A percentile compares a stretch with the other conserved stretches of the same genome.
These are phyloP conservation scores for Hemisphaericaspora xylanilytica DNA, from an alignment of 1,139 yeast genomes.

Conservation along the genomic window DNA sequence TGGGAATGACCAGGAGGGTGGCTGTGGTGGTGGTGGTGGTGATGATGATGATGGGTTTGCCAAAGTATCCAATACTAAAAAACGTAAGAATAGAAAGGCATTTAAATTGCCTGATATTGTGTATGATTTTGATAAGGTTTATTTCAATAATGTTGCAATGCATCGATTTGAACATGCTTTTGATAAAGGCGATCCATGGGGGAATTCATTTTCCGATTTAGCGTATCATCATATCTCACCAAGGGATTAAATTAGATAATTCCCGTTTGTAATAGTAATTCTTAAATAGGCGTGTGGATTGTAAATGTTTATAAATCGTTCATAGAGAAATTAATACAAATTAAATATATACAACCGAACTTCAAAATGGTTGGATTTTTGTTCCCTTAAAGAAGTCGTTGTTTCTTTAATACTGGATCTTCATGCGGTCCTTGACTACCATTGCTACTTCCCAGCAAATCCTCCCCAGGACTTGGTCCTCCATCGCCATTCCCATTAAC, in stretches of 20 bases:
- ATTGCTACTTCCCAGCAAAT: neutral
- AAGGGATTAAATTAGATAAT: too few relatives aligned
- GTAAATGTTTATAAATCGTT: neutral
- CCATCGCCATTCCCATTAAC: neutral
- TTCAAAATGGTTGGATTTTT: too few relatives aligned
- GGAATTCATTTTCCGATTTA: conserved; percentile 53
- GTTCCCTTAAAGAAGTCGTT: conserved; percentile 6
- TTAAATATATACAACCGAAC: neutral
- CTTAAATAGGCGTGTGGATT: too few relatives aligned
- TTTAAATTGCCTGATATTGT: conserved; percentile 33
- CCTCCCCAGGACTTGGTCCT: conserved; percentile 1
- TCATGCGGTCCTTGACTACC: conserved; percentile 2
- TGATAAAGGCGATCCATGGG: conserved; percentile 41
- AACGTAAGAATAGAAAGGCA: conserved; percentile 22
- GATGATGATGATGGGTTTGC: conserved; percentile 31
- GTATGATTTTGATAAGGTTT: conserved; percentile 32
- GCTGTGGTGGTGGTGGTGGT: too few relatives aligned
- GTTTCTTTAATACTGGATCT: conserved; percentile 11
- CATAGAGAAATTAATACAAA: neutral
- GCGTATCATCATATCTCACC: conserved; percentile 34
- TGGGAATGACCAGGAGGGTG: neutral
- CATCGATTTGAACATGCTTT: conserved; percentile 15
- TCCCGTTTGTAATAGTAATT: too few relatives aligned
- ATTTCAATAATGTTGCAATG: conserved; percentile 28
- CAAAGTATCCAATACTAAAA: conserved; percentile 25